A percentile compares a stretch with the other conserved stretches of the same genome.
These are phyloP conservation scores for Penicillium roqueforti DNA, from an alignment of 495 filamentous ascomycete genomes.

Conservation along the genomic window DNA sequence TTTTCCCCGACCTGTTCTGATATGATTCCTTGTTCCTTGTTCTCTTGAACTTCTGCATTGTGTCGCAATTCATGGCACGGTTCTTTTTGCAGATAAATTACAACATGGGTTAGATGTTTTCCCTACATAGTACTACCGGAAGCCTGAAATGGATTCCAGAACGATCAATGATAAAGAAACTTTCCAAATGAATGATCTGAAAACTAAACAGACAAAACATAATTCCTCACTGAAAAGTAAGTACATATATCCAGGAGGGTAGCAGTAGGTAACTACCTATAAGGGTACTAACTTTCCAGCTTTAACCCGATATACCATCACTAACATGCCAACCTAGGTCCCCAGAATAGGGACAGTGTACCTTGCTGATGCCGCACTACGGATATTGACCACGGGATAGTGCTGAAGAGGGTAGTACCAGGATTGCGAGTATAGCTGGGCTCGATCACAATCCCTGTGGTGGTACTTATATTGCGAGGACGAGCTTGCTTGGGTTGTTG, in stretches of 20 bases:
- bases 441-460: constrained; percentile 60
- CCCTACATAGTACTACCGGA: not conserved
- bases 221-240: too few relatives aligned
- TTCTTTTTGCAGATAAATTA: not conserved
- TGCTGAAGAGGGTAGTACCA: constrained; percentile 18
- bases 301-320: not conserved
- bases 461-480: constrained; percentile 57
- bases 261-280: too few relatives aligned
- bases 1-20: not conserved
- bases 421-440: constrained; percentile 54
- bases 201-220: too few relatives aligned
- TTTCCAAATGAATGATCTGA: not conserved
- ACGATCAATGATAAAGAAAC: not conserved
- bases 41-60: not conserved
- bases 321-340: not conserved
- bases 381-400: constrained; percentile 44
- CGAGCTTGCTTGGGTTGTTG: constrained; percentile 48
- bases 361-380: constrained; percentile 51
- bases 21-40: constrained; percentile 7
- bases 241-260: too few relatives aligned
- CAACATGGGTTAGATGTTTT: not conserved
- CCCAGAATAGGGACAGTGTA: constrained; percentile 41
- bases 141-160: not conserved
- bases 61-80: not conserved
- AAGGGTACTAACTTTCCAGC: not conserved